Evolutionary conservation across 306 rosid genomes (phyloP), one percentile per base, ranked within the genome.

Genomic region (Trifolium repens): DNA sequence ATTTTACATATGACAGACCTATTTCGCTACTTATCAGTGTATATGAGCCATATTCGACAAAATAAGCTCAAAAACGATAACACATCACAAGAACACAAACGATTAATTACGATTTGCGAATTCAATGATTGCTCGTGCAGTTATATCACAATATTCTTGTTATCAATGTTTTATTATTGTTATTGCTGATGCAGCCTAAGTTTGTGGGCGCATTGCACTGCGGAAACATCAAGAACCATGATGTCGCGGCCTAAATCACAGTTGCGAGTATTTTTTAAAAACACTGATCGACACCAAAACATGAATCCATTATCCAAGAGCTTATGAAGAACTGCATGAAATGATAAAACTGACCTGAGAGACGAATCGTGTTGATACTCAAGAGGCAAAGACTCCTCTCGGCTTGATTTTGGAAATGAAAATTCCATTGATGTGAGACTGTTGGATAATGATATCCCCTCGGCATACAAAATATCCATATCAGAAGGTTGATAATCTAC

Each of bases 381-480:
- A 52, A 82, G 16, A 26, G 76, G 76, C 71, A 88, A 80, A 58
- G 60, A 12, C 14, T 79, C 83, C 47, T 87, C 90, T 39, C 55
- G 70, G 16, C 61, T 61, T 69, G 82, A 75, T 53, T 58, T 73
- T 5, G 91, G 90, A 75, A 88, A 89, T 40, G 78, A 83, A 81
- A 91, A 91, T 68, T 93, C 96, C 82, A 91, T 77, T 11, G 81
- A 74, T 74, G 74, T 69, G 67, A 91, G 84, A 77, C 88, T 74
- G 46, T 93, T 89, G 74, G 87, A 87, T 44, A 83, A 76, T 52
- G 85, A 70, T n/a, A 93, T 84, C 69, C 98, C 97, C 78, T 93
- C 96, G 2, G 97, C 92, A 53, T 87, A 93, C 84, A 93, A 72
- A 69, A 91, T 88, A 80, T 93, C 98, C 59, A 61, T 88, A 72